Percentiles rank a stretch among this genome's conserved stretches.
Conservation (phyloP, 495 filamentous ascomycete genomes). For the Penicillium roqueforti region DNA sequence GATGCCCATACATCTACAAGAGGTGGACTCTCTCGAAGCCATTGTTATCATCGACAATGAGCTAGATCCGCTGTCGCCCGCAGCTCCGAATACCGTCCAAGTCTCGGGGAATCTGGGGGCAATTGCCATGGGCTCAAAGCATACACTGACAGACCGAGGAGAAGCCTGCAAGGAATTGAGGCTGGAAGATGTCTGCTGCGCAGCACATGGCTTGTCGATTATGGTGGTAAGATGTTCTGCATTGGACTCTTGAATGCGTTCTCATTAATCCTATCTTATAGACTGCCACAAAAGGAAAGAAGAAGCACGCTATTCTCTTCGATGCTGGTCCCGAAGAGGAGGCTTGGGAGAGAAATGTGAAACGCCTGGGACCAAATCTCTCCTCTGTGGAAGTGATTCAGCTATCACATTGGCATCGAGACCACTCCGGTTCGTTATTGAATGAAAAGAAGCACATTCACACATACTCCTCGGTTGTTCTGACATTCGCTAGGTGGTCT, state of each 20-base stretch:
- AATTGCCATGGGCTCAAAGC: conserved; percentile 30
- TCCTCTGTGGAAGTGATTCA: conserved; percentile 71
- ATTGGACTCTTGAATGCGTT: neutral
- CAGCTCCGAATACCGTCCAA: conserved; percentile 46
- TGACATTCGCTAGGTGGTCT: conserved; percentile 42
- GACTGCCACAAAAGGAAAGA: conserved; percentile 51
- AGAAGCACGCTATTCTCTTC: conserved; percentile 53
- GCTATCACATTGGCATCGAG: conserved; percentile 67
- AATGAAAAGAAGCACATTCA: neutral
- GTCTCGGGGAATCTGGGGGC: conserved; percentile 39
- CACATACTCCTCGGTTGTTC: neutral
- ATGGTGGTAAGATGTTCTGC: conserved; percentile 39
- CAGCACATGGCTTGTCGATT: conserved; percentile 56
- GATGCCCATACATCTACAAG: conserved; percentile 25
- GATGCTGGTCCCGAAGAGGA: conserved; percentile 57
- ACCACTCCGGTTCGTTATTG: conserved; percentile 46
- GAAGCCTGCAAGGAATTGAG: conserved; percentile 43
- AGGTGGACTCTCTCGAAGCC: conserved; percentile 48
- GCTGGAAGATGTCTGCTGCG: conserved; percentile 57
- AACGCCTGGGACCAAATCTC: conserved; percentile 45
- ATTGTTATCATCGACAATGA: conserved; percentile 55
- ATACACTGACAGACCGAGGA: conserved; percentile 35
- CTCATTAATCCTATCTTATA: conserved; percentile 13
- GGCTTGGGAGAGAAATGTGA: conserved; percentile 53
- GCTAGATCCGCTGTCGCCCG: conserved; percentile 52